Percentiles rank a stretch among this genome's conserved stretches.
Evolutionary conservation across 768 basidiomycete species (phyloP).

Genomic region (Macrolepiota fuliginosa): DNA sequence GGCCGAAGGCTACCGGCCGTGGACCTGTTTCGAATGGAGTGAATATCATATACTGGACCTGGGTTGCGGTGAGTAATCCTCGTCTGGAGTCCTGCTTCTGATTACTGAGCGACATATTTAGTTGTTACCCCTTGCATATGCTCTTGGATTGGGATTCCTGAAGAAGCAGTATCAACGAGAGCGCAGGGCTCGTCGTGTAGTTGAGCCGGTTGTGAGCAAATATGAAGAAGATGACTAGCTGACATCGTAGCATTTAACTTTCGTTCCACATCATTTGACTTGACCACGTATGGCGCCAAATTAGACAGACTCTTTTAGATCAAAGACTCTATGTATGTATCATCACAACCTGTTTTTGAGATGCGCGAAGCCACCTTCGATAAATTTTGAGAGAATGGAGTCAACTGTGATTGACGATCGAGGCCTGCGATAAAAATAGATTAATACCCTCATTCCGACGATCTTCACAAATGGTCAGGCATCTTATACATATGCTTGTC

Average conservation of each 20-base stretch:
- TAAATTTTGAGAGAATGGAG: too few relatives aligned
- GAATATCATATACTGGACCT: constrained; percentile 43
- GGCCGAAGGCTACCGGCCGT: constrained; percentile 44
- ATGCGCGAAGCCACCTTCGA: too few relatives aligned
- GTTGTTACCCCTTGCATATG: constrained; percentile 45
- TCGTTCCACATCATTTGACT: not conserved
- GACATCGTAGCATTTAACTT: not conserved
- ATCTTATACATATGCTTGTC: constrained; percentile 18
- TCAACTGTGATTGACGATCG: too few relatives aligned
- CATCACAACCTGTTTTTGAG: too few relatives aligned
- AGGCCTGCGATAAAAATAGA: too few relatives aligned
- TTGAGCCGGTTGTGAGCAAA: not conserved
- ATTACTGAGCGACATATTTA: constrained; percentile 16
- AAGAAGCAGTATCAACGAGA: constrained; percentile 50
- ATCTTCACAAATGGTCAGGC: not conserved
- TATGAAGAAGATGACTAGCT: not conserved
- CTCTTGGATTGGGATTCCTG: constrained; percentile 39
- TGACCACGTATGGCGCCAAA: not conserved
- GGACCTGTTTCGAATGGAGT: constrained; percentile 32
- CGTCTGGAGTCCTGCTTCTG: not conserved
- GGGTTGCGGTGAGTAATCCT: constrained; percentile 41
- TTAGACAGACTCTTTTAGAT: not conserved
- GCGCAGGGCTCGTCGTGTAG: constrained; percentile 20
- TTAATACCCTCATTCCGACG: too few relatives aligned
- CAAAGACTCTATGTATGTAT: too few relatives aligned